These are phyloP conservation scores for Paraconiothyrium brasiliense DNA, from an alignment of 2,329 filamentous ascomycete genomes.

Conservation along the genomic window DNA sequence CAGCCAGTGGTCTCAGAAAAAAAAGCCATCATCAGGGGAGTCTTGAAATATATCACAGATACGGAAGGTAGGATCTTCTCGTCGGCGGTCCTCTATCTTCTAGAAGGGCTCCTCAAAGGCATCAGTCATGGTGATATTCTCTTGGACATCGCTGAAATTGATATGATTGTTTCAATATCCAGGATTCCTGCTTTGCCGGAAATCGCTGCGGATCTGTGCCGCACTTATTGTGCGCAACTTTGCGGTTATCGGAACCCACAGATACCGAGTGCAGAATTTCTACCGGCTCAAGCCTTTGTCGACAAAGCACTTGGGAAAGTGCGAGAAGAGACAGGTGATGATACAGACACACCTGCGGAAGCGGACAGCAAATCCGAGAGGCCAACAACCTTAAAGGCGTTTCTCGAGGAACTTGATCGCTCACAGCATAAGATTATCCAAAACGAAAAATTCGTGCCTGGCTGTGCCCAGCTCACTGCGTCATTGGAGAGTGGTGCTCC, in stretches of 20 bases:
- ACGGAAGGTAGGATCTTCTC: slow-evolving; percentile 50
- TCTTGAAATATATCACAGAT: slow-evolving; percentile 50
- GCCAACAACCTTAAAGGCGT: slow-evolving; percentile 28
- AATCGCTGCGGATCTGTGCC: slow-evolving; percentile 52
- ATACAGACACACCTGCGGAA: background rate
- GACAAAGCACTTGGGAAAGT: slow-evolving; percentile 20
- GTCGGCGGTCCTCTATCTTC: slow-evolving; percentile 53
- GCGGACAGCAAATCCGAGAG: background rate
- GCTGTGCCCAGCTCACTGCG: slow-evolving; percentile 33
- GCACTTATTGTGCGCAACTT: slow-evolving; percentile 39
- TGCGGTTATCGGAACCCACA: slow-evolving; percentile 27
- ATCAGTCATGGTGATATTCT: slow-evolving; percentile 23
- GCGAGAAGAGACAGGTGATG: background rate
- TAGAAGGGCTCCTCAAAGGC: slow-evolving; percentile 54
- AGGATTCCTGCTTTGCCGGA: slow-evolving; percentile 54
- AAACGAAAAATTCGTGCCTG: slow-evolving; percentile 36
- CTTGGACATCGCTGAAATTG: slow-evolving; percentile 38
- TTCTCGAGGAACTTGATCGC: slow-evolving; percentile 34
- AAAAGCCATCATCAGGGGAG: slow-evolving; percentile 16
- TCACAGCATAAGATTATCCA: slow-evolving; percentile 45
- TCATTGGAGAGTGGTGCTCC: slow-evolving; percentile 31
- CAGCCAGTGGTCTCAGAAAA: background rate
- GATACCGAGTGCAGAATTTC: background rate
- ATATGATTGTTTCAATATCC: slow-evolving; percentile 48
- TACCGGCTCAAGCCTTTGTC: slow-evolving; percentile 33